Evolutionary conservation across 495 filamentous ascomycete genomes (phyloP).

Genomic region (Terfezia claveryi): DNA sequence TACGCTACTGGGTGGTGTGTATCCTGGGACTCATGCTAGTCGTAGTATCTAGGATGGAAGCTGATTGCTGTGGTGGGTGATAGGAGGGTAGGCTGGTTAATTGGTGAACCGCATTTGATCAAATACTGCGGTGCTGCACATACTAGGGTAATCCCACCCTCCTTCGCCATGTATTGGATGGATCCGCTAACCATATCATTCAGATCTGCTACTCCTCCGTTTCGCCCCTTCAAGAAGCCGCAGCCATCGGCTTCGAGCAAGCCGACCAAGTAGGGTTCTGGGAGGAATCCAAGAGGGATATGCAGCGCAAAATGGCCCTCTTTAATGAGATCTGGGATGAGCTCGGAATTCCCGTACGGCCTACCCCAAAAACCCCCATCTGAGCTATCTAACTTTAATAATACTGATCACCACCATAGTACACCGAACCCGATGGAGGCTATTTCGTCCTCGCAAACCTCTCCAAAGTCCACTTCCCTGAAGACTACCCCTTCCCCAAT

Average conservation of each 20-base stretch:
- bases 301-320: constrained; percentile 66
- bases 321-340: constrained; percentile 83
- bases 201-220: constrained; percentile 82
- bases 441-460: constrained; percentile 95
- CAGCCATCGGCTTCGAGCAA: constrained; percentile 85
- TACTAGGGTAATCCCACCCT: constrained; percentile 31
- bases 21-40: too few species aligned
- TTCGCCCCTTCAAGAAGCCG: constrained; percentile 82
- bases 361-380: neutral
- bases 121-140: constrained; percentile 82
- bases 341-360: constrained; percentile 27
- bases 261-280: constrained; percentile 73
- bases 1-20: constrained; percentile 96
- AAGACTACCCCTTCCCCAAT: constrained; percentile 63
- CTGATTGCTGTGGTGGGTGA: neutral
- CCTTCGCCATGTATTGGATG: neutral
- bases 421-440: constrained; percentile 81
- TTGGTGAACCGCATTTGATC: constrained; percentile 71
- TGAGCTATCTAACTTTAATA: constrained; percentile 8
- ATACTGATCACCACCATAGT: constrained; percentile 19
- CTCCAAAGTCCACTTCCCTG: constrained; percentile 57
- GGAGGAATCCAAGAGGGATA: constrained; percentile 60
- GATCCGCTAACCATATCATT: neutral
- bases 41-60: too few species aligned
- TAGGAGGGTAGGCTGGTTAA: constrained; percentile 41